phyloP scores from a whole-genome alignment of 345 rosid genomes.

The Acer yangbiense region DNA sequence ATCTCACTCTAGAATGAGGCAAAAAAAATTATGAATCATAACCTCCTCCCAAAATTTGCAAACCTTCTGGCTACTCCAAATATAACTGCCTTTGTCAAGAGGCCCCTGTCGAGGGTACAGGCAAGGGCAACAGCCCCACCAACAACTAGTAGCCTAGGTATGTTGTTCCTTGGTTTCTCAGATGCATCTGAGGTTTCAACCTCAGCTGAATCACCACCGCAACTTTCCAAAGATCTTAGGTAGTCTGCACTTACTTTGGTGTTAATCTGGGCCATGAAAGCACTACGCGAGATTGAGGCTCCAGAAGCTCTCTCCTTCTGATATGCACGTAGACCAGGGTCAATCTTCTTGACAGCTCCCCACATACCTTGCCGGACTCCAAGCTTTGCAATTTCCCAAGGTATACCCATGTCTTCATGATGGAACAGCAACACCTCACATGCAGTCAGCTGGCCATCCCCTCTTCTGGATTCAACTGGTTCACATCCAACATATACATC shows the following conservation, averaged over 20 bases:
- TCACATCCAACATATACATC: slow-evolving; percentile 21
- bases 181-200: slow-evolving; percentile 28
- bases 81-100: slow-evolving; percentile 86
- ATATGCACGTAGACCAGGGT: slow-evolving; percentile 78
- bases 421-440: slow-evolving; percentile 96
- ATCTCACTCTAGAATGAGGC: slow-evolving; percentile 8
- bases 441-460: slow-evolving; percentile 77
- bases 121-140: slow-evolving; percentile 97
- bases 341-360: slow-evolving; percentile 97
- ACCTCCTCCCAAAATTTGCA: slow-evolving; percentile 76
- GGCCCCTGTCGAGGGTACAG: slow-evolving; percentile 81
- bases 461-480: slow-evolving; percentile 87
- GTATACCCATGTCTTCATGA: slow-evolving; percentile 97
- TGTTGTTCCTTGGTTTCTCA: slow-evolving; percentile 50
- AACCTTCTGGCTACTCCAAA: slow-evolving; percentile 93
- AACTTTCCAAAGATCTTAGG: slow-evolving; percentile 56
- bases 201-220: slow-evolving; percentile 28
- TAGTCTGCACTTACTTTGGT: slow-evolving; percentile 73
- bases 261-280: slow-evolving; percentile 84
- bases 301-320: slow-evolving; percentile 66
- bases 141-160: slow-evolving; percentile 67
- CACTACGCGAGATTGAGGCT: slow-evolving; percentile 57
- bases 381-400: slow-evolving; percentile 94
- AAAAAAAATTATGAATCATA: slow-evolving; percentile 35
- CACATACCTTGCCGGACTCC: slow-evolving; percentile 99